Evolutionary conservation across 139 green algal genomes (phyloP), one percentile per base, ranked within the genome.

Genomic region (Deuterostichococcus epilithicus): DNA sequence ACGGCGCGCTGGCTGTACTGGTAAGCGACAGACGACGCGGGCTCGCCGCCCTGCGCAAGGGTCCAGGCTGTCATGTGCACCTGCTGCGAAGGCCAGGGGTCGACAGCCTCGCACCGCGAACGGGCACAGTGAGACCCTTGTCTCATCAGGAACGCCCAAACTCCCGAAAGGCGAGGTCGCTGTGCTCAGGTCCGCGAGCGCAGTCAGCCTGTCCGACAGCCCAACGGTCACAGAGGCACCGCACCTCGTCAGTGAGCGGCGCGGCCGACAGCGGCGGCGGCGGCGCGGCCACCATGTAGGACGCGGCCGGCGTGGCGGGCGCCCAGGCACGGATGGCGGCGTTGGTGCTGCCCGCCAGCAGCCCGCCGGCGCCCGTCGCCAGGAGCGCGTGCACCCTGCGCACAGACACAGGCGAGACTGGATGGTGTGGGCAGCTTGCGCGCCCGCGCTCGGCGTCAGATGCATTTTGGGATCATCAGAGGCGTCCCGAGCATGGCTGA

Each of bases 321-420:
- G 94, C 87, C 91, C 91, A 95, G 63, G 77, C 84, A 58, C 86
- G 81, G 5, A 92, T 77, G 34, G 59, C 80, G 33, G 81, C 77
- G 83, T 96, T 91, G 58, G 52, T 90, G 65, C 91, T 84, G 58
- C 84, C 92, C 34, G 87, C 86, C 68, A 96, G 77, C 73, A 96
- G 63, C 22, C 77, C 78, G 3, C 88, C 90, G 32, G 70, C 79
- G 28, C 81, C 68, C 37, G 87, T 82, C 25, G 89, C 79, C 47
- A 96, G 84, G 71, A 97, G 68, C n/a, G 80, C 83, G 44, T 20
- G 52, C 52, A 63, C 52, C 52, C 52, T 63, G 52, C n/a, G n/a
- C n/a, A n/a, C n/a, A n/a, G n/a, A n/a, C n/a, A n/a, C n/a, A n/a
- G n/a, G n/a, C n/a, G n/a, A n/a, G n/a, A 52, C 42, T 52, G 42